Evolutionary conservation across 2,329 filamentous ascomycete genomes (phyloP).

Genomic region (Penicillium sp.): DNA sequence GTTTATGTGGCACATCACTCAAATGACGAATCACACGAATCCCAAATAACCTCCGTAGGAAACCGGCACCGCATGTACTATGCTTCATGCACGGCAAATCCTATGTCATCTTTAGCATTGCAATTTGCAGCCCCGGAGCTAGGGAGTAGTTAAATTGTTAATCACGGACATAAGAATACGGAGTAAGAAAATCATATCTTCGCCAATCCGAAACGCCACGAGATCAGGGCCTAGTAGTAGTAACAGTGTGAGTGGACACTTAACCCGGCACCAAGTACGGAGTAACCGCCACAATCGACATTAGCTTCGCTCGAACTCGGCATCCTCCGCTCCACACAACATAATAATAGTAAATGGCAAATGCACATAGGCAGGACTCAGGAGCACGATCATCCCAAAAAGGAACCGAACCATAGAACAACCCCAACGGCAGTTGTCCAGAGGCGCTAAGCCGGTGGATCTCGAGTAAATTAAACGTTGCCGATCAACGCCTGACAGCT

Average conservation of each 20-base stretch:
- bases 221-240: background rate
- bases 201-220: background rate
- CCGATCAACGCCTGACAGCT: constrained; percentile 8
- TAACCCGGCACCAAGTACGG: no score
- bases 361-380: no score
- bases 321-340: background rate
- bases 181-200: no score
- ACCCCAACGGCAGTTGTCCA: background rate
- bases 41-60: no score
- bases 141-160: no score
- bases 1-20: no score
- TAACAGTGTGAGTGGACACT: no score
- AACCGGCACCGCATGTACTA: background rate
- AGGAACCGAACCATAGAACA: background rate
- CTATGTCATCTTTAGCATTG: no score
- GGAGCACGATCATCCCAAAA: no score
- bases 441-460: background rate
- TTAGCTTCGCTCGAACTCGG: background rate
- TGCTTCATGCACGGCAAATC: background rate
- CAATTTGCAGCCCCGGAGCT: no score
- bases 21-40: background rate
- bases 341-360: background rate
- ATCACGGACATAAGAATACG: no score
- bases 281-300: background rate
- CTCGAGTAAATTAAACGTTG: constrained; percentile 5